phyloP scores from a whole-genome alignment of 495 filamentous ascomycete genomes.

The Aspergillus biplanus region DNA sequence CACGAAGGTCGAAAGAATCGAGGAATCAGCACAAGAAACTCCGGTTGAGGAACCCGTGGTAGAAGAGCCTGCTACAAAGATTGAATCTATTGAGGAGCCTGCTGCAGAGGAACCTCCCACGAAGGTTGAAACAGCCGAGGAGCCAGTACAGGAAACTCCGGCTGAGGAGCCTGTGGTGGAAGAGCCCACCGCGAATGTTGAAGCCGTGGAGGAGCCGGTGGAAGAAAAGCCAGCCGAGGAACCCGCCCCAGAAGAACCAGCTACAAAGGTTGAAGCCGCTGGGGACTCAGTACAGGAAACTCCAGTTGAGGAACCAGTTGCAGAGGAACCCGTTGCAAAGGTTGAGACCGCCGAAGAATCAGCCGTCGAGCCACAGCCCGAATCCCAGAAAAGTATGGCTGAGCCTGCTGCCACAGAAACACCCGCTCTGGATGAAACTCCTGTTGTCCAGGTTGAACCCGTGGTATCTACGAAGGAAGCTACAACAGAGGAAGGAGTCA shows the following conservation, averaged over 20 bases:
- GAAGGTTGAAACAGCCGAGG: constrained; percentile 1
- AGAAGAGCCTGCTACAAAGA: constrained; percentile 4
- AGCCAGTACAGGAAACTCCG: constrained; percentile 5
- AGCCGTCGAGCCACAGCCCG: constrained; percentile 6
- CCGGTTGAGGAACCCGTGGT: neutral
- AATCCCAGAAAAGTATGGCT: neutral
- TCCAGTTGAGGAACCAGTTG: neutral
- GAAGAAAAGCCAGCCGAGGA: constrained; percentile 3
- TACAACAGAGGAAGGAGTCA: neutral
- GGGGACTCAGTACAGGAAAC: neutral
- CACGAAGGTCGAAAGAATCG: neutral
- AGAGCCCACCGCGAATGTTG: constrained; percentile 13
- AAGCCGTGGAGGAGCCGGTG: constrained; percentile 12
- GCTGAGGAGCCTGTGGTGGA: constrained; percentile 4
- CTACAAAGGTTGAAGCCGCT: neutral
- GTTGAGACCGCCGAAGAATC: constrained; percentile 9
- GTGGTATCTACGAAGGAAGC: constrained; percentile 3
- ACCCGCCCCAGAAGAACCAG: constrained; percentile 4
- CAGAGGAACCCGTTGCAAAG: constrained; percentile 9
- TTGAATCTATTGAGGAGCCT: constrained; percentile 11
- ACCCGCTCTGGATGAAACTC: neutral
- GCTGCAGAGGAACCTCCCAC: constrained; percentile 7
- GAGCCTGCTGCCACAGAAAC: constrained; percentile 12
- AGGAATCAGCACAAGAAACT: constrained; percentile 1
- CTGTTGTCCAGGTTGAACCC: too few relatives aligned